phyloP scores from a whole-genome alignment of 2,329 filamentous ascomycete species.

The Hypoxylon sp. region DNA sequence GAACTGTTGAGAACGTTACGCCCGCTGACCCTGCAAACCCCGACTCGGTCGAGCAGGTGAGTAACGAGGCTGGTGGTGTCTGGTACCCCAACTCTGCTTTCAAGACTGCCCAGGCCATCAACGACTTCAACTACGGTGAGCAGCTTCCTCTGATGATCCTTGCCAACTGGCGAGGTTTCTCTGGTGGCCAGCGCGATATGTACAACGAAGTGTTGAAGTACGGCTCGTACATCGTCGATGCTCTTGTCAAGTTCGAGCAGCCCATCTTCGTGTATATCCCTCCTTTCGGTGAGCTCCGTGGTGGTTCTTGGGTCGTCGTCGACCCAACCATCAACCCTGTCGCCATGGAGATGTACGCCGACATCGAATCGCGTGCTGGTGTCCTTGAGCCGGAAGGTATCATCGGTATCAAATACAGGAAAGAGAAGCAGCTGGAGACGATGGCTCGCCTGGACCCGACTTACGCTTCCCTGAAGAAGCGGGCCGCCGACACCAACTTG shows the following conservation, averaged over 20 bases:
- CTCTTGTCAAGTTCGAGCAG: slow-evolving; percentile 97
- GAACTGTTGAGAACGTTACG: slow-evolving; percentile 94
- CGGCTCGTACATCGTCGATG: slow-evolving; percentile 98
- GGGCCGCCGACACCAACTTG: slow-evolving; percentile 72
- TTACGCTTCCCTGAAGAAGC: slow-evolving; percentile 85
- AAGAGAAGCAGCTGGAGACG: slow-evolving; percentile 95
- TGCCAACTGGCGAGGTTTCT: slow-evolving; percentile 99
- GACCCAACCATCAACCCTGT: slow-evolving; percentile 97
- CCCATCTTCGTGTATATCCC: slow-evolving; percentile 99
- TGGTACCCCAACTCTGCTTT: slow-evolving; percentile 99
- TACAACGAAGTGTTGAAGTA: slow-evolving; percentile 99
- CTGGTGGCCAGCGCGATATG: slow-evolving; percentile 98
- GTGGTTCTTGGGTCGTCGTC: slow-evolving; percentile 98
- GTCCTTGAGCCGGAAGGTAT: slow-evolving; percentile 98
- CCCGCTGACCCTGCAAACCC: slow-evolving; percentile 97
- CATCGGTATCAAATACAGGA: slow-evolving; percentile 97
- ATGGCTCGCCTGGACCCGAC: slow-evolving; percentile 91
- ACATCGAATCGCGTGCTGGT: slow-evolving; percentile 93
- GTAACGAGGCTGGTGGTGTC: slow-evolving; percentile 94
- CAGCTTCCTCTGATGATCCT: slow-evolving; percentile 98
- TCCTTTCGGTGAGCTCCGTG: slow-evolving; percentile 93
- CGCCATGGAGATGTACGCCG: slow-evolving; percentile 99
- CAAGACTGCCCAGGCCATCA: slow-evolving; percentile 99
- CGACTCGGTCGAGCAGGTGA: slow-evolving; percentile 95
- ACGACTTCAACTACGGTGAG: slow-evolving; percentile 98